Base-by-base conservation (phyloP, 2,329 filamentous ascomycete species). In the Immersiporthe knoxdaviesiana region DNA sequence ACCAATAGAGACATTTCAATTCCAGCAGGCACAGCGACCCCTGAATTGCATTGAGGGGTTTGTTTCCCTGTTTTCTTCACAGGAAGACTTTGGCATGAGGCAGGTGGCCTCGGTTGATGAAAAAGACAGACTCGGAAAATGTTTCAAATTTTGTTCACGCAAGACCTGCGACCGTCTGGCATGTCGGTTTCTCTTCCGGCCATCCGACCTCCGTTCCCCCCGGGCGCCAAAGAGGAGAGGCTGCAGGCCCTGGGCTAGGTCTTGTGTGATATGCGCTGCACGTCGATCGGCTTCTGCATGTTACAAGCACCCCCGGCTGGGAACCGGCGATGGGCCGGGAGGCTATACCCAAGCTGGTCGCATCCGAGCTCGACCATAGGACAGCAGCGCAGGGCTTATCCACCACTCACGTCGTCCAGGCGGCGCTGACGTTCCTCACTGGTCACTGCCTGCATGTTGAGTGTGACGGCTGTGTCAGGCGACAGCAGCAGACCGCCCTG, bases 221-320 rank as follows among this genome's bases (percentile, higher is more conserved):
- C n/a, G n/a, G n/a, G n/a, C n/a, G n/a, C n/a, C n/a, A n/a, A 30
- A 12, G n/a, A 59, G 35, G 30, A 63, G 63, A 63, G n/a, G n/a
- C 35, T 58, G 69, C 66, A 66, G 58, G 63, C 68, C 30, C 30
- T n/a, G n/a, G n/a, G n/a, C n/a, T 58, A 63, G 54, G 35, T 4
- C 2, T 39, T 39, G n/a, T 65, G 44, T 54, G 12, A 24, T 50
- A n/a, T 65, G 62, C 47, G 56, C 56, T 41, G 69, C 69, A 68
- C n/a, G 21, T 44, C 63, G 59, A 56, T 63, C 59, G 35, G 47
- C 35, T 27, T 44, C 59, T 63, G 59, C 47, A 58, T n/a, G 27
- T 56, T 24, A 54, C 35, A 32, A 61, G 32, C 24, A 47, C 18
- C 24, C 32, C n/a, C 27, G 37, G 59, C 37, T 37, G n/a, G 7